Evolutionary conservation across 2,329 filamentous ascomycete genomes (phyloP).

Genomic region (Talaromyces sp.): DNA sequence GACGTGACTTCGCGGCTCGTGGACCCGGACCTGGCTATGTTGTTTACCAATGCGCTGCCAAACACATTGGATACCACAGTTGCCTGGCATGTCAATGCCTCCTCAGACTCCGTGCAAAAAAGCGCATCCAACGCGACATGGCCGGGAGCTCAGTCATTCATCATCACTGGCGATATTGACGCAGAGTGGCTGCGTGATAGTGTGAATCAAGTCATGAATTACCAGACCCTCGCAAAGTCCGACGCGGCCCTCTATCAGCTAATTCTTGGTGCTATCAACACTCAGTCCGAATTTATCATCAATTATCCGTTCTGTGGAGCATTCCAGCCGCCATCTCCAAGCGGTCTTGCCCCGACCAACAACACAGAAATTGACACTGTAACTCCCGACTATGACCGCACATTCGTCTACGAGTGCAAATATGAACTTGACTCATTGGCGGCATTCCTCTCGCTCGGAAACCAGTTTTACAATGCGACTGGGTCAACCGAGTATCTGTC

Average conservation of each 20-base stretch:
- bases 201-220: slow-evolving; percentile 88
- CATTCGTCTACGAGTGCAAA: slow-evolving; percentile 93
- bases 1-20: slow-evolving; percentile 76
- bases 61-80: slow-evolving; percentile 89
- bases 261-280: slow-evolving; percentile 91
- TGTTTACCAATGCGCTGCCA: slow-evolving; percentile 95
- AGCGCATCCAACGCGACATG: slow-evolving; percentile 60
- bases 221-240: slow-evolving; percentile 78
- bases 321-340: slow-evolving; percentile 89
- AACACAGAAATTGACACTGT: slow-evolving; percentile 83
- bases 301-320: slow-evolving; percentile 96
- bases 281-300: slow-evolving; percentile 92
- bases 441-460: slow-evolving; percentile 79
- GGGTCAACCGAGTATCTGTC: slow-evolving; percentile 75
- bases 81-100: slow-evolving; percentile 73
- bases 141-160: slow-evolving; percentile 84
- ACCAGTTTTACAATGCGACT: slow-evolving; percentile 81
- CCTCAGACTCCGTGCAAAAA: slow-evolving; percentile 22
- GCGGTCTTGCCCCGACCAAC: slow-evolving; percentile 65
- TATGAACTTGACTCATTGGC: slow-evolving; percentile 96
- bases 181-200: slow-evolving; percentile 91
- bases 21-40: slow-evolving; percentile 80
- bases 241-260: slow-evolving; percentile 74
- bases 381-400: slow-evolving; percentile 80
- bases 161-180: slow-evolving; percentile 90